Percentiles rank a stretch among this genome's conserved stretches.
These are phyloP conservation scores for Pelargonium nanum DNA, from an alignment of 345 rosid species.

Conservation along the genomic window DNA sequence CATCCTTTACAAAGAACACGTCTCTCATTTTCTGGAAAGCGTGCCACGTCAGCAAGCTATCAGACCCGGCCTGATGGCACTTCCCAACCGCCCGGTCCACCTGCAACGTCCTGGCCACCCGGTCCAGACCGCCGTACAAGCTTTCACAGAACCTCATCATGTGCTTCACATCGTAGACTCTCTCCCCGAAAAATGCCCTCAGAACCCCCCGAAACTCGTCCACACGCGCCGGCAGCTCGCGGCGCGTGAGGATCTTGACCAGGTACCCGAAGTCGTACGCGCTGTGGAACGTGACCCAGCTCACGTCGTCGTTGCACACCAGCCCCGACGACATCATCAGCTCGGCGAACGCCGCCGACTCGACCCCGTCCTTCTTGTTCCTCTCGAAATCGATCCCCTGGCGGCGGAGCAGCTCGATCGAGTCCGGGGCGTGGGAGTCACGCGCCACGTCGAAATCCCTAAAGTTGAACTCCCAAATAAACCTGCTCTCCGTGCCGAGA, in stretches of 20 bases:
- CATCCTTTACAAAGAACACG: slow-evolving; percentile 10
- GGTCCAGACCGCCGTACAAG: slow-evolving; percentile 19
- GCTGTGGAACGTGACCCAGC: slow-evolving; percentile 27
- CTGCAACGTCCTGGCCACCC: slow-evolving; percentile 8
- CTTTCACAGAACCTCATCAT: slow-evolving; percentile 14
- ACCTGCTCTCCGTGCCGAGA: slow-evolving; percentile 13
- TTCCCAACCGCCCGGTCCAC: slow-evolving; percentile 19
- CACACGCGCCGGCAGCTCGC: slow-evolving; percentile 11
- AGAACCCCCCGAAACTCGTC: slow-evolving; percentile 9
- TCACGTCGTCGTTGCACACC: slow-evolving; percentile 17
- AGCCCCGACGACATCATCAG: slow-evolving; percentile 26
- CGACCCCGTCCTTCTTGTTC: slow-evolving; percentile 14
- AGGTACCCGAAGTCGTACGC: slow-evolving; percentile 30
- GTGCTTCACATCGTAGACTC: slow-evolving; percentile 26
- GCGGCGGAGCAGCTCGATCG: slow-evolving; percentile 20
- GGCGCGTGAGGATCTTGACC: slow-evolving; percentile 20
- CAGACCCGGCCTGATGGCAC: slow-evolving; percentile 26
- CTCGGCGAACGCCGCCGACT: slow-evolving; percentile 18
- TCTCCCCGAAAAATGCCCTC: slow-evolving; percentile 14
- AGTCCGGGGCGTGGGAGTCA: slow-evolving; percentile 26
- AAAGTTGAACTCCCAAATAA: slow-evolving; percentile 28
- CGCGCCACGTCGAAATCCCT: slow-evolving; percentile 22
- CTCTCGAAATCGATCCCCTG: slow-evolving; percentile 30
- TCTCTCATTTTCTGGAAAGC: slow-evolving; percentile 15
- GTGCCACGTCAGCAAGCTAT: slow-evolving; percentile 23